Base-by-base conservation (phyloP, 257 asterid species). In the Penstemon eatonii region DNA sequence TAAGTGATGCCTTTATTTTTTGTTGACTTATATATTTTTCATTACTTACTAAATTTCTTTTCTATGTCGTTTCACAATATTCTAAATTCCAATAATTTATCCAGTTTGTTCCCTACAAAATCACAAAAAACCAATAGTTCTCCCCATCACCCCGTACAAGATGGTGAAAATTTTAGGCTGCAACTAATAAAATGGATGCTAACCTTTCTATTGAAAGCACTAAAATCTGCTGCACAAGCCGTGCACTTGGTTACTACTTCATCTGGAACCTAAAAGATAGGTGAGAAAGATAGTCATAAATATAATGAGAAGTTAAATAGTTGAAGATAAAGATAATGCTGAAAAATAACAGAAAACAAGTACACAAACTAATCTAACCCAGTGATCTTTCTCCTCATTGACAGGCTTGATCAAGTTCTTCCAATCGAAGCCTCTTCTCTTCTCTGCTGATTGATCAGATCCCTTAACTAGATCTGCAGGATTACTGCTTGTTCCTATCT, bases 181-280 rank as follows among this genome's bases (percentile, higher is more conserved):
- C 10, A 52, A 74, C 40, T 11, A 72, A n/a, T 53, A 7, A 53
- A 65, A 67, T 12, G 52, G 75, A 82, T 61, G 65, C 84, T 66
- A 61, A 89, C 98, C 98, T 70, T 87, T 67, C 98, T 74, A 73
- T 76, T 81, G 64, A 92, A 92, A 58, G 96, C 96, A 78, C 74
- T 87, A 66, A 92, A 92, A 77, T 82, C 88, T 55, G 85, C n/a
- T 58, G 79, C 59, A 61, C 96, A 92, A 60, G 84, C 79, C 54
- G 75, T 77, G 80, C 98, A 92, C 70, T 87, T 87, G 63, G 80
- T 78, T 63, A 76, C 90, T 79, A 88, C 92, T 65, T 89, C 98
- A 80, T 92, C 98, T 56, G 96, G 98, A 75, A 89, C 96, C 96
- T 89, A 75, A 65, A 71, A 15, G 44, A 3, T 38, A 65, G 62